Base-by-base conservation (phyloP, 257 asterid species). In the Mitragyna speciosa region DNA sequence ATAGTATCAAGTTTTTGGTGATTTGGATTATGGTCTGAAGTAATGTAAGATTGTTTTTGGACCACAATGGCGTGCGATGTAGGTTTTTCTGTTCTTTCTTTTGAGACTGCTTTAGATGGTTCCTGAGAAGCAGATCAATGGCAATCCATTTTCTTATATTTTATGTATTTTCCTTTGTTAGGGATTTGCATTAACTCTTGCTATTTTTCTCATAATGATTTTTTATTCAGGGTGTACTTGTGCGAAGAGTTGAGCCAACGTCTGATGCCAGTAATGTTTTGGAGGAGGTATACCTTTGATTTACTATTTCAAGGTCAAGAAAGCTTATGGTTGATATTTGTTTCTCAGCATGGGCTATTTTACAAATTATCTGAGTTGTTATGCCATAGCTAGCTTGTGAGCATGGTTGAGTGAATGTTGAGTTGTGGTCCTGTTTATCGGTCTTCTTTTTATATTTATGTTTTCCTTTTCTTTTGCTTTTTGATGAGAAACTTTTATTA, bases 211-310 rank as follows among this genome's bases (percentile, higher is more conserved):
- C 56, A 59, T 7, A 73, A n/a, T 70, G 26, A 15, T 69, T 73
- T 73, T 81, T 56, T 73, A 68, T 85, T 75, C 87, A 94, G 98
- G 98, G 98, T 75, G 94, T 92, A 73, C 94, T 92, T 58, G 95
- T 94, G 70, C 90, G 96, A 51, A 89, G 79, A 86, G 92, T 92
- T 76, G 97, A 94, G 85, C 96, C 95, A 73, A 91, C 97, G 84
- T 87, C 97, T 83, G 89, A 90, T 83, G 93, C 93, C 80, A 87
- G 84, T 78, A 84, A 83, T 74, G 86, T 88, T 79, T 85, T 94
- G 88, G 92, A 89, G 89, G 90, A 90, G 98, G 97, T 92, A 91
- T 75, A 36, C 24, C 52, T 64, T 15, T 11, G 47, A 72, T 66
- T 76, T 83, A 20, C 75, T 68, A 59, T 31, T 70, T 78, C 56